Percentiles rank a stretch among this genome's conserved stretches.
Conservation (phyloP, 2,329 filamentous ascomycete species). For the Aureobasidium leucospermi region DNA sequence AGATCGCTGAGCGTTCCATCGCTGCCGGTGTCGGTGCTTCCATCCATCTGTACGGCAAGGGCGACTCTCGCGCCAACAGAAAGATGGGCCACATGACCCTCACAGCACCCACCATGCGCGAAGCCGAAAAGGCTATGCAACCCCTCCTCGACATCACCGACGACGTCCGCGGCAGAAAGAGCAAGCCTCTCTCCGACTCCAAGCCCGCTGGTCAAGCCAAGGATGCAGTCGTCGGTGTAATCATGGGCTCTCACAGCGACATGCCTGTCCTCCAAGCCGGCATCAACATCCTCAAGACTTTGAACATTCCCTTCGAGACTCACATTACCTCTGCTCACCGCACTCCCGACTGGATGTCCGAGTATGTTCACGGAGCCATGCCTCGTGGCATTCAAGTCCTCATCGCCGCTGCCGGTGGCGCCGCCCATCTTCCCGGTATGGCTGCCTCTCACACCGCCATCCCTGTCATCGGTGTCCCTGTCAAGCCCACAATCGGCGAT, state of each 20-base stretch:
- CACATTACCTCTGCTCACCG: slow-evolving; percentile 68
- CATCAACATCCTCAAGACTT: slow-evolving; percentile 59
- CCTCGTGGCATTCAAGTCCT: slow-evolving; percentile 35
- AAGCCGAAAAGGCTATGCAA: slow-evolving; percentile 61
- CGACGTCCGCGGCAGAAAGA: slow-evolving; percentile 42
- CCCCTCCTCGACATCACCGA: slow-evolving; percentile 62
- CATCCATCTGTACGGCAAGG: slow-evolving; percentile 89
- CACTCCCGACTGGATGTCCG: slow-evolving; percentile 41
- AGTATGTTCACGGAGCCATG: slow-evolving; percentile 35
- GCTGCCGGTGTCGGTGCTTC: slow-evolving; percentile 48
- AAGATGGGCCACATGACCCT: slow-evolving; percentile 96
- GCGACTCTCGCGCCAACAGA: slow-evolving; percentile 70
- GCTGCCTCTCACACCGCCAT: slow-evolving; percentile 42
- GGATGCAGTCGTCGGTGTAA: slow-evolving; percentile 57
- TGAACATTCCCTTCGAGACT: slow-evolving; percentile 63
- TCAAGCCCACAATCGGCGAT: slow-evolving; percentile 43
- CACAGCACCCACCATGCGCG: slow-evolving; percentile 58
- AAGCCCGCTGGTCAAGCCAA: slow-evolving; percentile 32
- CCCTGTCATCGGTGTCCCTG: slow-evolving; percentile 45
- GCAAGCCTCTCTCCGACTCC: slow-evolving; percentile 23
- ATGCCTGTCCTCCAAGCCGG: slow-evolving; percentile 59
- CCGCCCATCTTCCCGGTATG: slow-evolving; percentile 47
- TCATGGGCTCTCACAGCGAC: slow-evolving; percentile 80
- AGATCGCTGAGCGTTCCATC: slow-evolving; percentile 50
- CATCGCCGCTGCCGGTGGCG: slow-evolving; percentile 44